Percentiles rank a stretch among this genome's conserved stretches.
These are phyloP conservation scores for Oxyria digyna DNA, from an alignment of 148 eudicot species.

Conservation along the genomic window DNA sequence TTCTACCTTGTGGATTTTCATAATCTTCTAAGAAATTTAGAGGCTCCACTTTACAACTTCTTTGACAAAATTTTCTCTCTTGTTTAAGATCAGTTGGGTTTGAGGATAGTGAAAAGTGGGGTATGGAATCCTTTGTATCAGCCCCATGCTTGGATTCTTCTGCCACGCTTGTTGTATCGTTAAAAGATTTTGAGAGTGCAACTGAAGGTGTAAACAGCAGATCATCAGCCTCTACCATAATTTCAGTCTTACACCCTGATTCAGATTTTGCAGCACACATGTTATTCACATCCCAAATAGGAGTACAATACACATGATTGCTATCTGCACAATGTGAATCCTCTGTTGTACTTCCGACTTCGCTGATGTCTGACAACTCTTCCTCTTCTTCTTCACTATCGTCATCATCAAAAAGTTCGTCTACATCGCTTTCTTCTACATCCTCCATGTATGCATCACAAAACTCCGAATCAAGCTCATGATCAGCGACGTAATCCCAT, in stretches of 20 bases:
- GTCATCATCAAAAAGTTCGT: constrained; percentile 15
- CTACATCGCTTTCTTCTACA: constrained; percentile 39
- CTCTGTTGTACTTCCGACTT: constrained; percentile 39
- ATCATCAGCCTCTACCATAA: constrained; percentile 1
- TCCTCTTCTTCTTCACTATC: constrained; percentile 14
- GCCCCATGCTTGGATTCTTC: background rate
- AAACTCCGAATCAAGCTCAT: constrained; percentile 45
- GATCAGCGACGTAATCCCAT: constrained; percentile 38
- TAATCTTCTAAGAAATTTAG: constrained; percentile 8
- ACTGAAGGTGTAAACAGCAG: constrained; percentile 9
- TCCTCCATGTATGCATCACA: constrained; percentile 64
- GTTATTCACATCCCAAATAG: constrained; percentile 1
- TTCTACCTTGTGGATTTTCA: constrained; percentile 17
- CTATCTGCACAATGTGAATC: constrained; percentile 14
- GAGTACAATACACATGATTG: constrained; percentile 7
- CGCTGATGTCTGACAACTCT: constrained; percentile 13
- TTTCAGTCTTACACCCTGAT: constrained; percentile 10
- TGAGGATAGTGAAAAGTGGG: background rate
- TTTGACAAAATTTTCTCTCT: background rate
- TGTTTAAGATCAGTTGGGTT: background rate
- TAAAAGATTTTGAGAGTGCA: constrained; percentile 10
- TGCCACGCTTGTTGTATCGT: background rate
- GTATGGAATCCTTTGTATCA: background rate
- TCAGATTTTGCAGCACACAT: constrained; percentile 5
- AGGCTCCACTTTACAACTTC: constrained; percentile 8